Evolutionary conservation across 495 filamentous ascomycete genomes (phyloP).

Genomic region (Lepraria neglecta): DNA sequence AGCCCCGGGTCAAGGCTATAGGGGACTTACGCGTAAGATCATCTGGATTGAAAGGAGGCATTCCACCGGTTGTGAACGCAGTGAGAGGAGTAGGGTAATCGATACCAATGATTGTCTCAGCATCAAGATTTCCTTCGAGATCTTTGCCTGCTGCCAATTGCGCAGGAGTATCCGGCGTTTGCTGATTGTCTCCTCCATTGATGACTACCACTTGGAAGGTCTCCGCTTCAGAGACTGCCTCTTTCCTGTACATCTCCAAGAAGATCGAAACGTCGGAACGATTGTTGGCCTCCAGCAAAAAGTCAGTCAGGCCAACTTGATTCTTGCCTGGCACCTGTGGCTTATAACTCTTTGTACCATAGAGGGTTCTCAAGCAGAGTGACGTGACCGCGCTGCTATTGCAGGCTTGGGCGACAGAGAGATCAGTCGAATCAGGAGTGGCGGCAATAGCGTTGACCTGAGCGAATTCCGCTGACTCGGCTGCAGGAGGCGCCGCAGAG

Average conservation of each 20-base stretch:
- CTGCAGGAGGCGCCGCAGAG: not conserved
- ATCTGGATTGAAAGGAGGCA: conserved; percentile 56
- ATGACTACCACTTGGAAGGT: conserved; percentile 41
- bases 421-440: conserved; percentile 26
- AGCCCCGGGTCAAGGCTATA: not conserved
- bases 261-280: conserved; percentile 45
- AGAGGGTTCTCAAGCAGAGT: conserved; percentile 49
- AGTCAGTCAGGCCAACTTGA: conserved; percentile 45
- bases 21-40: conserved; percentile 27
- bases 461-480: conserved; percentile 22
- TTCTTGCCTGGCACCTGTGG: conserved; percentile 39
- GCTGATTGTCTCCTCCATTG: conserved; percentile 35
- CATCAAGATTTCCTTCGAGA: conserved; percentile 44
- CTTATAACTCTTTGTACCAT: conserved; percentile 48
- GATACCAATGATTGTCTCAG: conserved; percentile 46
- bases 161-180: conserved; percentile 32
- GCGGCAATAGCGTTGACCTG: conserved; percentile 27
- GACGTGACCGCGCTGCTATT: conserved; percentile 48
- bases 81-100: conserved; percentile 53
- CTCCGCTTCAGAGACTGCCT: conserved; percentile 38
- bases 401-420: conserved; percentile 39
- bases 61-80: conserved; percentile 63
- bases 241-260: conserved; percentile 44
- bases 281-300: conserved; percentile 44
- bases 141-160: conserved; percentile 30